phyloP scores from a whole-genome alignment of 2,329 filamentous ascomycete genomes.

The Sordariomycetes sp. region DNA sequence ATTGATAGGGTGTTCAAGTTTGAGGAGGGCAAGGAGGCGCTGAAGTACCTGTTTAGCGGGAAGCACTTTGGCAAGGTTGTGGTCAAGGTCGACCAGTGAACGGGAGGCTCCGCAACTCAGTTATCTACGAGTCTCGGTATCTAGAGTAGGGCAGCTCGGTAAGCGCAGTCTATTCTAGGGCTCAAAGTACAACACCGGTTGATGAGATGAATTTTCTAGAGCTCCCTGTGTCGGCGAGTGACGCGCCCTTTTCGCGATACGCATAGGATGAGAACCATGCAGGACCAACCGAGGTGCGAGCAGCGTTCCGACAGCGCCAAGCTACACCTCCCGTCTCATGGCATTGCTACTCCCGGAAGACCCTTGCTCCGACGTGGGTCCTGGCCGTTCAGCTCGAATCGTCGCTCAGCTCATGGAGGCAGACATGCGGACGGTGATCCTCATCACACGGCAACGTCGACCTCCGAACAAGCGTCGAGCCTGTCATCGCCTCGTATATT shows the following conservation, averaged over 20 bases:
- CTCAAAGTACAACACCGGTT: no score
- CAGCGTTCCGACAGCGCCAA: background rate
- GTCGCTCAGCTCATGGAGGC: background rate
- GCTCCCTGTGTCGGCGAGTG: no score
- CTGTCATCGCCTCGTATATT: background rate
- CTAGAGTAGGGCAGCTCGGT: no score
- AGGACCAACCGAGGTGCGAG: no score
- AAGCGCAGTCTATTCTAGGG: no score
- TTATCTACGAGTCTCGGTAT: no score
- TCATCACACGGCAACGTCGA: background rate
- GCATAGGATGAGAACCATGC: no score
- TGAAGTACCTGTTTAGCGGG: slow-evolving; percentile 36
- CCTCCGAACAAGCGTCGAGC: background rate
- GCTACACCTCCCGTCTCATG: background rate
- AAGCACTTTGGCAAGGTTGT: slow-evolving; percentile 46
- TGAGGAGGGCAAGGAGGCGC: slow-evolving; percentile 31
- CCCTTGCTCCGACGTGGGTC: background rate
- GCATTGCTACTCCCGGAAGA: background rate
- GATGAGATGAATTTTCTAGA: no score
- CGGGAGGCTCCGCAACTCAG: background rate
- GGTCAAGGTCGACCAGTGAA: slow-evolving; percentile 19
- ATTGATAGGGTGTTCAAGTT: slow-evolving; percentile 33
- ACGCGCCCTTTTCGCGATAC: no score
- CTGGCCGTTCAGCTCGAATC: background rate
- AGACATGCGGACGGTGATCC: background rate